Evolutionary conservation across 805 yeast genomes (phyloP).

Genomic region (Spathaspora passalidarum): DNA sequence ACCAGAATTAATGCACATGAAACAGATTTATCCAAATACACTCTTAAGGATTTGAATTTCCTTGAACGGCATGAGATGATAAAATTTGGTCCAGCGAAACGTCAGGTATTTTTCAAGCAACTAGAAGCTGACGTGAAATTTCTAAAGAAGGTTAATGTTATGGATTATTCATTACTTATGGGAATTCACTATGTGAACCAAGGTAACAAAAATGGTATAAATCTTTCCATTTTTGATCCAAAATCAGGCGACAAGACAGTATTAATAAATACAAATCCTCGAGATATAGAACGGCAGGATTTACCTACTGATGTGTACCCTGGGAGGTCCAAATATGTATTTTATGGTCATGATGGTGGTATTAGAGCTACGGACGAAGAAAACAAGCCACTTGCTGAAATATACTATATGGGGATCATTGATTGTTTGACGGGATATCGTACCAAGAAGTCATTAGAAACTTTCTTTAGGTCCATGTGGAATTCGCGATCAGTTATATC

Average conservation of each 20-base stretch:
- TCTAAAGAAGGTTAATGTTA: constrained; percentile 72
- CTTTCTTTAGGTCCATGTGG: constrained; percentile 74
- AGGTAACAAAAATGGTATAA: constrained; percentile 36
- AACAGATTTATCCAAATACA: constrained; percentile 34
- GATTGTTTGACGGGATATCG: constrained; percentile 88
- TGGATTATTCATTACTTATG: constrained; percentile 91
- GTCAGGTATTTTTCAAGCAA: constrained; percentile 60
- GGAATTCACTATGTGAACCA: constrained; percentile 79
- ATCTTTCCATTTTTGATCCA: constrained; percentile 44
- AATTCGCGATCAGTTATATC: constrained; percentile 71
- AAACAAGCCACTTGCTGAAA: constrained; percentile 58
- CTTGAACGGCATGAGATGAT: constrained; percentile 61
- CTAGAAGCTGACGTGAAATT: constrained; percentile 71
- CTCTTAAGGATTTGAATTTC: constrained; percentile 89
- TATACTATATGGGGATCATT: constrained; percentile 90
- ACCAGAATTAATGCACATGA: constrained; percentile 37
- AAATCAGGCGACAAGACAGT: constrained; percentile 35
- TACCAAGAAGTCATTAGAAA: constrained; percentile 72
- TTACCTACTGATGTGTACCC: constrained; percentile 44
- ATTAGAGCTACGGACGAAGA: constrained; percentile 65
- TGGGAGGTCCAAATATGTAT: constrained; percentile 51
- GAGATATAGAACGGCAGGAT: constrained; percentile 40
- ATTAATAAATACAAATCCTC: constrained; percentile 46
- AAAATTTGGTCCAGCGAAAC: constrained; percentile 72
- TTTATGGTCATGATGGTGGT: constrained; percentile 84